Evolutionary conservation across 768 basidiomycete genomes (phyloP).

Genomic region (Boletus rufocinnamomeus): DNA sequence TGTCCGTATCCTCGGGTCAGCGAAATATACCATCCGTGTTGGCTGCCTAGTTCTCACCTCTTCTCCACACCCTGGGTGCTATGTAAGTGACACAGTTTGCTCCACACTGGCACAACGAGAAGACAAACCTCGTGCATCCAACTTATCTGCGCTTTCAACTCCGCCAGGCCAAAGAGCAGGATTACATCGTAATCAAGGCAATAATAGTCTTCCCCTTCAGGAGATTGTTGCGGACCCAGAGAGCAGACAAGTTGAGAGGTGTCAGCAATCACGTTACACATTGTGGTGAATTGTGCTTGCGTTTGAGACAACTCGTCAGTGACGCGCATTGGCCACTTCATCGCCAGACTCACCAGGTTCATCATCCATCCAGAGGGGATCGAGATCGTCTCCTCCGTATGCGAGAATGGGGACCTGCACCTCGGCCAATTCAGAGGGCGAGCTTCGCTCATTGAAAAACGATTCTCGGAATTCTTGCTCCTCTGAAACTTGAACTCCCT

Average conservation of each 20-base stretch:
- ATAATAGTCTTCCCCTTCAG: conserved; percentile 14
- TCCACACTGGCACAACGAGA: background rate
- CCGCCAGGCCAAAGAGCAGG: conserved; percentile 44
- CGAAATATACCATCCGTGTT: background rate
- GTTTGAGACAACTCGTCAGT: background rate
- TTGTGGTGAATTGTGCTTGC: conserved; percentile 7
- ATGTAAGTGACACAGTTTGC: background rate
- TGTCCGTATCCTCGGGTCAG: background rate
- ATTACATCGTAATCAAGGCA: conserved; percentile 35
- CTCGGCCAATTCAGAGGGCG: background rate
- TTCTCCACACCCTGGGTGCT: conserved; percentile 14
- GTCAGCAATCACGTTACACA: conserved; percentile 17
- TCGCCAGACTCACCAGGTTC: conserved; percentile 11
- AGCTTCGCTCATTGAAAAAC: background rate
- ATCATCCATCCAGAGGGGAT: conserved; percentile 17
- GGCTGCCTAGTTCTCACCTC: background rate
- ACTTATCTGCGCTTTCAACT: conserved; percentile 46
- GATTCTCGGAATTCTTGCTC: conserved; percentile 22
- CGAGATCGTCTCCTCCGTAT: conserved; percentile 12
- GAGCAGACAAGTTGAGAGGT: conserved; percentile 5
- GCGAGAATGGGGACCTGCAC: conserved; percentile 10
- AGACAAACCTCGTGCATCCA: conserved; percentile 38
- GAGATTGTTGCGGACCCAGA: background rate
- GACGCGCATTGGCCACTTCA: too few relatives aligned
- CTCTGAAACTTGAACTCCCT: conserved; percentile 23